A percentile compares a stretch with the other conserved stretches of the same genome.
phyloP scores from a whole-genome alignment of 148 eudicot species.

The Cornus suecica region DNA sequence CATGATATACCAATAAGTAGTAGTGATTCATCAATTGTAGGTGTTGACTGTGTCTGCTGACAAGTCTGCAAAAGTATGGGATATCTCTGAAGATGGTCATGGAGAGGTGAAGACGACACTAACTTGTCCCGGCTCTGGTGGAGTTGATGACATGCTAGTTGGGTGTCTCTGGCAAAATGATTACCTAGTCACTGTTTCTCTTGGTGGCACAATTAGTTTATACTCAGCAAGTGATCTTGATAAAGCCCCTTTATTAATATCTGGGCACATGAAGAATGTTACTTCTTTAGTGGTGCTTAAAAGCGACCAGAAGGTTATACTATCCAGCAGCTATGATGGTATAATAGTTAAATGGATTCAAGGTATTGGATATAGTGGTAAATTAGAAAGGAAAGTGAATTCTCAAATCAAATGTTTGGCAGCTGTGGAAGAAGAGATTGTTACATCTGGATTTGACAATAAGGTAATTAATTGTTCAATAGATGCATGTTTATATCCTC shows the following conservation, averaged over 20 bases:
- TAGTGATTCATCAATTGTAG: conserved; percentile 30
- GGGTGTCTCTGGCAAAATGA: conserved; percentile 99
- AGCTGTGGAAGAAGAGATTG: conserved; percentile 73
- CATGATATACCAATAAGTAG: not conserved
- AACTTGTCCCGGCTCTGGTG: conserved; percentile 72
- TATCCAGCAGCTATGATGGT: conserved; percentile 95
- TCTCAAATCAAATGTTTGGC: conserved; percentile 90
- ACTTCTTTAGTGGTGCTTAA: conserved; percentile 61
- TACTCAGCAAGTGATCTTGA: conserved; percentile 78
- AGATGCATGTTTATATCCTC: not conserved
- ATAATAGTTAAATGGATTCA: conserved; percentile 79
- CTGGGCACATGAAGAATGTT: conserved; percentile 93
- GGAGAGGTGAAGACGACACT: conserved; percentile 60
- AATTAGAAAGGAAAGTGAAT: conserved; percentile 66
- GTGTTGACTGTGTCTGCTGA: conserved; percentile 95
- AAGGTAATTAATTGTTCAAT: conserved; percentile 43
- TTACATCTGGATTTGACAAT: conserved; percentile 81
- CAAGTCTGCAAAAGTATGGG: conserved; percentile 93
- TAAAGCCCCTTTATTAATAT: conserved; percentile 54
- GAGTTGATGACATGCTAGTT: conserved; percentile 92
- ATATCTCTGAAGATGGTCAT: conserved; percentile 66
- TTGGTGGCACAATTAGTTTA: conserved; percentile 75
- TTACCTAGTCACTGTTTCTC: conserved; percentile 75
- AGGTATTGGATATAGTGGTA: conserved; percentile 77
- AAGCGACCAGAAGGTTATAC: conserved; percentile 46